Base-by-base conservation (phyloP, 1,284 basidiomycete genomes). In the Peniophora sp. region DNA sequence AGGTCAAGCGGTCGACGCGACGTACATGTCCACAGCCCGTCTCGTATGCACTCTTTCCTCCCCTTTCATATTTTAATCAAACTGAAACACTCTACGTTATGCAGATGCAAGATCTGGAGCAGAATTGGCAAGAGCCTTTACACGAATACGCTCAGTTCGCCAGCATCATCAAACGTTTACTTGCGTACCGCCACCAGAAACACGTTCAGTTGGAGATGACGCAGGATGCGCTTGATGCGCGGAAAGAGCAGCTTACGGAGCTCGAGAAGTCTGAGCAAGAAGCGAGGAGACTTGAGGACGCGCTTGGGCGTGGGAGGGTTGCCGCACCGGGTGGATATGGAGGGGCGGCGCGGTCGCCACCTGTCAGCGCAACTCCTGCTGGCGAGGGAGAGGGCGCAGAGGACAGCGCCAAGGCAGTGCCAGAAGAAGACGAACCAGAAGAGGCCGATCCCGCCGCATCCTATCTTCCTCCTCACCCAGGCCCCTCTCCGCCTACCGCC, bases 141-240 rank as follows among this genome's bases (percentile, higher is more conserved):
- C 90, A 97, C 62, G 95, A 97, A 64, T 99, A 99, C 67, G 76
- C 86, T 36, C 96, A 99, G 66, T 99, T 98, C 64, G 93, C 91
- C 8, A 74, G 79, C 11, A 94, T 98, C 60, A 97, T 99, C 70
- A 95, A 92, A 72, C 89, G 90, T 62, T 73, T 98, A 20, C 81
- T 99, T 48, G 84, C 84, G 1, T 99, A 97, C 71, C 85, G 97
- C 27, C 97, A 99, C 66, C 92, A 96, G 69, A 99, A 99, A 70
- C 95, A 99, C 59, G 89, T 96, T 10, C 97, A 99, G 66, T 95
- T 89, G 62, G 97, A 99, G 70, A 88, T 97, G 76, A 96, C 96
- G 0, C 90, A 95, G 64, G 96, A 98, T 62, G 78, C 79, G 25
- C 74, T 99, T 19, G 94, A 96, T 56, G 76, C 75, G 12, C 97